phyloP scores from a whole-genome alignment of 441 rosid species.

The Gossypium schwendimanii region DNA sequence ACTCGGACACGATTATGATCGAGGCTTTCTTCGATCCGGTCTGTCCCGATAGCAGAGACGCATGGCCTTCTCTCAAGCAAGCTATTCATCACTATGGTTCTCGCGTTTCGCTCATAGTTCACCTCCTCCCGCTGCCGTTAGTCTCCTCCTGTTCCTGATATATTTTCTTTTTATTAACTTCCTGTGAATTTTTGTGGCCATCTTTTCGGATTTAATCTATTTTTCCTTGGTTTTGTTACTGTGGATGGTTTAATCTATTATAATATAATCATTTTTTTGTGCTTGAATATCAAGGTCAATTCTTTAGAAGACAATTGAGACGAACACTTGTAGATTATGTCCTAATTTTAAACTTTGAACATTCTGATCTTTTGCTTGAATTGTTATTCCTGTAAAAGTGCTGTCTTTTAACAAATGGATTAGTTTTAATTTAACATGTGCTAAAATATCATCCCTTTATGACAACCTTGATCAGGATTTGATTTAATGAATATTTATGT shows the following conservation, averaged over 20 bases:
- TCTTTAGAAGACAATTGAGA: background rate
- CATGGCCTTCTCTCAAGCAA: slow-evolving; percentile 73
- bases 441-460: background rate
- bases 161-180: background rate
- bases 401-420: background rate
- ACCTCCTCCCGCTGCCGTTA: slow-evolving; percentile 84
- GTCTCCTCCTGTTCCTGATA: slow-evolving; percentile 17
- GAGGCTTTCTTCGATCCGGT: slow-evolving; percentile 86
- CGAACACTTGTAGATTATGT: background rate
- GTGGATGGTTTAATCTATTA: background rate
- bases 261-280: background rate
- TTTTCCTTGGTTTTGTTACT: background rate
- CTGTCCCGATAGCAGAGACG: slow-evolving; percentile 80
- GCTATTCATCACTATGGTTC: slow-evolving; percentile 54
- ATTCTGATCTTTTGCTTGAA: background rate
- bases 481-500: background rate
- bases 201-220: background rate
- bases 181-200: background rate
- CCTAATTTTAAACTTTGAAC: background rate
- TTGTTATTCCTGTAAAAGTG: background rate
- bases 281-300: background rate
- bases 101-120: slow-evolving; percentile 48
- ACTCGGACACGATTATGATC: slow-evolving; percentile 42
- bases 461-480: background rate
- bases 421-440: background rate